Conservation (phyloP, 169 alveolate species). For the Cryptosporidium baileyi region DNA sequence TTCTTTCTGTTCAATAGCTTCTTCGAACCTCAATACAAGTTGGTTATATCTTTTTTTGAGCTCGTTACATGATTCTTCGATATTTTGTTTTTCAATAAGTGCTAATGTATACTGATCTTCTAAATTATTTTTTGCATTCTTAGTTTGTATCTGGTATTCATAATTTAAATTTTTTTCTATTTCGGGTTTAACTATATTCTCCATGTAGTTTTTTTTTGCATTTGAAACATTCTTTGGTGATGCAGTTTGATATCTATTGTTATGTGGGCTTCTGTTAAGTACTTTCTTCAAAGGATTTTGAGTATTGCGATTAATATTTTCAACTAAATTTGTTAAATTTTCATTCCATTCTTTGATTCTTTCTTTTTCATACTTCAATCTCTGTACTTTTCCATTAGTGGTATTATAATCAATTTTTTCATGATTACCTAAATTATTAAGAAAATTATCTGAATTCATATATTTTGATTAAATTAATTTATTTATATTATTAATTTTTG, state of each 20-base stretch:
- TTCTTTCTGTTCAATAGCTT: slow-evolving; percentile 53
- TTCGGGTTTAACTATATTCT: not conserved
- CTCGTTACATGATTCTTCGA: slow-evolving; percentile 55
- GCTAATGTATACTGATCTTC: slow-evolving; percentile 46
- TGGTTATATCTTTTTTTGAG: slow-evolving; percentile 54
- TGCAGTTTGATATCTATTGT: not conserved
- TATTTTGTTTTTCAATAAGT: slow-evolving; percentile 40
- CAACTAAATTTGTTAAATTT: slow-evolving; percentile 36
- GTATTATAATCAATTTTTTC: too few species aligned
- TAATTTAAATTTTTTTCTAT: not conserved
- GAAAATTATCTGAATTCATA: too few species aligned
- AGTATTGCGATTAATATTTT: not conserved
- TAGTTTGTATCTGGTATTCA: too few species aligned
- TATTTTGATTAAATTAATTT: too few species aligned
- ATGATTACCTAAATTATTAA: too few species aligned
- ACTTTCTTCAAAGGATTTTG: not conserved
- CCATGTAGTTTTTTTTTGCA: not conserved
- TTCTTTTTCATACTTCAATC: slow-evolving; percentile 35
- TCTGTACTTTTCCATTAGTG: slow-evolving; percentile 9
- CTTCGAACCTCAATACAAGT: slow-evolving; percentile 42
- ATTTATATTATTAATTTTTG: too few species aligned
- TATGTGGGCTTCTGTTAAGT: not conserved
- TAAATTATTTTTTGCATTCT: not conserved
- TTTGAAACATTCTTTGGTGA: not conserved
- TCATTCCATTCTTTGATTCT: slow-evolving; percentile 66